Evolutionary conservation across 2,329 filamentous ascomycete species (phyloP).

Genomic region (Fusarium buxicola): DNA sequence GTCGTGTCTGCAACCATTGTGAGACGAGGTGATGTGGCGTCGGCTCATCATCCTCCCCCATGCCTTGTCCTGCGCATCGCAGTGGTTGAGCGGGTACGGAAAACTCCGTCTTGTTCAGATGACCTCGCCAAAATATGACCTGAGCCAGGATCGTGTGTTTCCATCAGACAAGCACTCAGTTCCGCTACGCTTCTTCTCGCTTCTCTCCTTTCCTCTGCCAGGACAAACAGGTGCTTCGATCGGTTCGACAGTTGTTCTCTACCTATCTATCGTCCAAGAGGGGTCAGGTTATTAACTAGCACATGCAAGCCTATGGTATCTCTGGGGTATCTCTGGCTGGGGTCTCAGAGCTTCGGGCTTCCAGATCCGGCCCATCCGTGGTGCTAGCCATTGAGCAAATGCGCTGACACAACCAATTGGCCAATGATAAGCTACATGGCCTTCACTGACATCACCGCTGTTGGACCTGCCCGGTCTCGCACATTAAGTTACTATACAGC

Average conservation of each 20-base stretch:
- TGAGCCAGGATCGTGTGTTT: slow-evolving; percentile 21
- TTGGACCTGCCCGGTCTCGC: slow-evolving; percentile 13
- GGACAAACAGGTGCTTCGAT: neutral
- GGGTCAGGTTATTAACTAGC: slow-evolving; percentile 40
- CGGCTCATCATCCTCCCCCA: slow-evolving; percentile 26
- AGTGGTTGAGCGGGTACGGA: slow-evolving; percentile 28
- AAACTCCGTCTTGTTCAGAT: slow-evolving; percentile 41
- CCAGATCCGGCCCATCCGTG: slow-evolving; percentile 45
- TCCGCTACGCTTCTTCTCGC: neutral
- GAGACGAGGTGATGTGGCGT: slow-evolving; percentile 42
- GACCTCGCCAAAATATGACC: slow-evolving; percentile 22
- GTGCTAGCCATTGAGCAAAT: slow-evolving; percentile 12
- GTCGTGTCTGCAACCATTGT: slow-evolving; percentile 30
- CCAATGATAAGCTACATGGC: slow-evolving; percentile 29
- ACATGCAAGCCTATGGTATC: slow-evolving; percentile 15
- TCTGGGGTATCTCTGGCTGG: slow-evolving; percentile 22
- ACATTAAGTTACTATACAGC: too few relatives aligned
- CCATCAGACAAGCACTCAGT: slow-evolving; percentile 14
- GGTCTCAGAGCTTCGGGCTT: slow-evolving; percentile 45
- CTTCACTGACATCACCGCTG: slow-evolving; percentile 36
- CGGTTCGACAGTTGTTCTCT: neutral
- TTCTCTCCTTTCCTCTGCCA: neutral
- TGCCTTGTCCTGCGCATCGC: slow-evolving; percentile 19
- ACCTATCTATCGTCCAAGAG: slow-evolving; percentile 11
- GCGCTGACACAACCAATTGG: slow-evolving; percentile 31